These are phyloP conservation scores for Trichoderma semiorbis DNA, from an alignment of 2,329 filamentous ascomycete genomes.

Conservation along the genomic window DNA sequence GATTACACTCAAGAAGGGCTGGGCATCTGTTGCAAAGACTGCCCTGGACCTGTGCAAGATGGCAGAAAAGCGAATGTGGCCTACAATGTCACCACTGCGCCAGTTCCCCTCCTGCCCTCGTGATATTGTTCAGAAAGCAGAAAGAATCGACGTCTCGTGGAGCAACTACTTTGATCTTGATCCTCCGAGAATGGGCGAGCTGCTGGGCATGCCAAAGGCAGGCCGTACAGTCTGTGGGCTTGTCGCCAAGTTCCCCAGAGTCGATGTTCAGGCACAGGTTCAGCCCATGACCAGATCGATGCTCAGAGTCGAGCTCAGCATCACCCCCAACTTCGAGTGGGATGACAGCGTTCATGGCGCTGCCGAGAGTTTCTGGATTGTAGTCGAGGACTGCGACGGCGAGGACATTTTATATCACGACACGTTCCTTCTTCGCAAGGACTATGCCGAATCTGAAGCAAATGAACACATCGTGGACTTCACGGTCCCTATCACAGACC, in stretches of 20 bases:
- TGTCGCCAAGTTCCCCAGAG: slow-evolving; percentile 86
- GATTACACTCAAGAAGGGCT: slow-evolving; percentile 95
- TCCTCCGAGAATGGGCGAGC: slow-evolving; percentile 91
- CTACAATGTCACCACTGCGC: slow-evolving; percentile 91
- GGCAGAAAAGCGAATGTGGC: slow-evolving; percentile 99
- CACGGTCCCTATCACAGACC: slow-evolving; percentile 92
- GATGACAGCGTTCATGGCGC: slow-evolving; percentile 83
- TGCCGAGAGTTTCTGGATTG: slow-evolving; percentile 92
- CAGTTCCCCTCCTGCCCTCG: slow-evolving; percentile 81
- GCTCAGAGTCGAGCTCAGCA: slow-evolving; percentile 83
- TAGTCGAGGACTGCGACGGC: slow-evolving; percentile 95
- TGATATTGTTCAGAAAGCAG: slow-evolving; percentile 87
- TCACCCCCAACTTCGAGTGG: slow-evolving; percentile 95
- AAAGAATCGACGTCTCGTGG: slow-evolving; percentile 94
- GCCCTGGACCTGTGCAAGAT: slow-evolving; percentile 96
- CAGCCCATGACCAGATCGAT: slow-evolving; percentile 94
- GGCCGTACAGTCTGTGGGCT: slow-evolving; percentile 81
- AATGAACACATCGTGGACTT: slow-evolving; percentile 96
- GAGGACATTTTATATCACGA: slow-evolving; percentile 95
- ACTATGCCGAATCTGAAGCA: slow-evolving; percentile 79
- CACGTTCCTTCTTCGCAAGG: slow-evolving; percentile 84
- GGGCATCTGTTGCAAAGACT: slow-evolving; percentile 88
- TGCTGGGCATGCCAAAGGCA: slow-evolving; percentile 84
- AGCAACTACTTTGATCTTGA: slow-evolving; percentile 93
- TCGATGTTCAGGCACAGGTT: slow-evolving; percentile 89